These are phyloP conservation scores for Cymbopogon flexuosus DNA, from an alignment of 202 grass and related monocot species.

Conservation along the genomic window DNA sequence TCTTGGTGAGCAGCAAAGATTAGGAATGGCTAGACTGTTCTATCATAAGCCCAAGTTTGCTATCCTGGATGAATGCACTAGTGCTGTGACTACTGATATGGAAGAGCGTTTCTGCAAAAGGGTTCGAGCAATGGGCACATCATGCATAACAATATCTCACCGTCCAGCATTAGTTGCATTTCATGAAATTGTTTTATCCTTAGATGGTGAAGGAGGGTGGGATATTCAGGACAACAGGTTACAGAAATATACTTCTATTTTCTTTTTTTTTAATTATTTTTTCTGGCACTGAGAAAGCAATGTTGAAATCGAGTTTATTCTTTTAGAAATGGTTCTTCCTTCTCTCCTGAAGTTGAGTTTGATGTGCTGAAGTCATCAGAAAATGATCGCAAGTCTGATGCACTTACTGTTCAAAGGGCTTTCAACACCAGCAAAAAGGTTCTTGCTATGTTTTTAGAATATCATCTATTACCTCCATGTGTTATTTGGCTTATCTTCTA, in stretches of 20 bases:
- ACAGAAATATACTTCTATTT: background rate
- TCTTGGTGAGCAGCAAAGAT: conserved; percentile 96
- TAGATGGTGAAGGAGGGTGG: conserved; percentile 97
- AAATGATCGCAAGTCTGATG: conserved; percentile 70
- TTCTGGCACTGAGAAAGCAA: background rate
- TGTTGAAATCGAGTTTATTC: conserved; percentile 3
- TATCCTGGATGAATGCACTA: conserved; percentile 98
- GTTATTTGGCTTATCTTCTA: background rate
- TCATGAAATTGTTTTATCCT: conserved; percentile 91
- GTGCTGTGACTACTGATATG: conserved; percentile 97
- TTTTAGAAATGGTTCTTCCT: conserved; percentile 39
- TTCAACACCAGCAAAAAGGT: conserved; percentile 63
- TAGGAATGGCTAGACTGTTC: conserved; percentile 97
- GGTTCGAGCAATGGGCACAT: conserved; percentile 91
- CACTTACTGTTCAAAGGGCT: conserved; percentile 89
- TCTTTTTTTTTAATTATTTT: background rate
- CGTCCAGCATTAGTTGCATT: conserved; percentile 93
- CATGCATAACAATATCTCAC: conserved; percentile 97
- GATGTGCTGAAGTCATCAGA: conserved; percentile 52
- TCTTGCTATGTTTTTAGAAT: conserved; percentile 14
- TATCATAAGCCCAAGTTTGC: conserved; percentile 98
- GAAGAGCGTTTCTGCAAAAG: conserved; percentile 90
- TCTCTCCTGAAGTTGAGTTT: conserved; percentile 45
- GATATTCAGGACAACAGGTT: conserved; percentile 87
- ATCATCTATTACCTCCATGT: background rate